These are phyloP conservation scores for Neospora caninum DNA, from an alignment of 169 alveolate genomes.

Conservation along the genomic window DNA sequence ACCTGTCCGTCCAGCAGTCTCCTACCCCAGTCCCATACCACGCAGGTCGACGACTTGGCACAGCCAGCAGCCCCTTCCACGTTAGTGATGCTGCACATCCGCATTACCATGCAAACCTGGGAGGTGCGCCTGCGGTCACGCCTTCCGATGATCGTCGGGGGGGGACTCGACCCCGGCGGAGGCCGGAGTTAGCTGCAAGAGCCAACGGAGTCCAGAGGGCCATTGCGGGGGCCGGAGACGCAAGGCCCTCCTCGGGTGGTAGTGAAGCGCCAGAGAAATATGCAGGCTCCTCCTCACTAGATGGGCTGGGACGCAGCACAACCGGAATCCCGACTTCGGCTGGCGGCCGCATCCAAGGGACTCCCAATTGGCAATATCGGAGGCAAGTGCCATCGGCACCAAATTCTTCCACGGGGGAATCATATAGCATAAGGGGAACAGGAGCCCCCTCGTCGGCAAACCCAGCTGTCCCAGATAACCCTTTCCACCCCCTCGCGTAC, in stretches of 20 bases:
- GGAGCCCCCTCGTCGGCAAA: not conserved
- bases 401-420: not conserved
- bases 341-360: not conserved
- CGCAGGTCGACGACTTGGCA: not conserved
- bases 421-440: not conserved
- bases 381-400: not conserved
- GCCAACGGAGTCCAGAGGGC: slow-evolving; percentile 6
- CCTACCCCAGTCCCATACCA: not conserved
- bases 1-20: not conserved
- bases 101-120: not conserved
- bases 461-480: not conserved
- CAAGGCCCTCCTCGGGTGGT: not conserved
- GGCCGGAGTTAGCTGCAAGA: slow-evolving; percentile 23
- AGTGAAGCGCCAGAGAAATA: not conserved
- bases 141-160: not conserved
- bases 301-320: too few relatives aligned
- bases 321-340: too few relatives aligned
- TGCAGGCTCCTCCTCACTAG: too few relatives aligned
- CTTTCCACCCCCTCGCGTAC: not conserved
- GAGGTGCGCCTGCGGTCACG: not conserved
- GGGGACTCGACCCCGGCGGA: not conserved
- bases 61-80: not conserved
- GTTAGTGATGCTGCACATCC: not conserved
- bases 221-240: not conserved
- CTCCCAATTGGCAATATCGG: not conserved